These are phyloP conservation scores for Kurtzmaniella quercitrusa DNA, from an alignment of 1,139 yeast genomes.

Conservation along the genomic window DNA sequence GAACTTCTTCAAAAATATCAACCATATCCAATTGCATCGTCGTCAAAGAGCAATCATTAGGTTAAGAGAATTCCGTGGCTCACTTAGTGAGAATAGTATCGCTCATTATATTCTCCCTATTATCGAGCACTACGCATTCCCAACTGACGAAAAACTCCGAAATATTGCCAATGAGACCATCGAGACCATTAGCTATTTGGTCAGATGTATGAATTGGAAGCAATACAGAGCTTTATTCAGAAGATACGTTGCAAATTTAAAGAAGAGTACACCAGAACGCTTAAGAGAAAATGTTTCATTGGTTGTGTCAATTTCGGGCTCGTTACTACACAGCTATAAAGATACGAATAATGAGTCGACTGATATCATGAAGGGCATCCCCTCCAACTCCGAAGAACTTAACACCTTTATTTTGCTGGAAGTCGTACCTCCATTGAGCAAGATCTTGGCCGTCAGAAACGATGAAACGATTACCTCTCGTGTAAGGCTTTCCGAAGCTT, in stretches of 20 bases:
- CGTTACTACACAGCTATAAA: conserved; percentile 31
- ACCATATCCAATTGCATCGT: conserved; percentile 82
- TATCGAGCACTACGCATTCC: conserved; percentile 69
- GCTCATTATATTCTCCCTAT: conserved; percentile 83
- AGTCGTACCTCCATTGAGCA: conserved; percentile 59
- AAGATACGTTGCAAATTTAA: conserved; percentile 61
- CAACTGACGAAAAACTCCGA: conserved; percentile 57
- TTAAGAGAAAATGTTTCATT: conserved; percentile 61
- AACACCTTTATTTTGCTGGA: conserved; percentile 55
- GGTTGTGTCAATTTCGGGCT: conserved; percentile 59
- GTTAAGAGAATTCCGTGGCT: conserved; percentile 36
- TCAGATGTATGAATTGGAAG: conserved; percentile 65
- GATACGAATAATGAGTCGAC: conserved; percentile 11
- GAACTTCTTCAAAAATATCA: conserved; percentile 75
- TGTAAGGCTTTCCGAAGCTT: conserved; percentile 78
- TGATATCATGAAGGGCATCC: conserved; percentile 23
- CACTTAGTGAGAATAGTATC: conserved; percentile 55
- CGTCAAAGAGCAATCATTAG: conserved; percentile 79
- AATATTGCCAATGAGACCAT: conserved; percentile 75
- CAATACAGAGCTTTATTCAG: conserved; percentile 75
- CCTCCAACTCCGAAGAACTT: conserved; percentile 39
- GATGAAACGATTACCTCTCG: conserved; percentile 76
- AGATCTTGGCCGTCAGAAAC: conserved; percentile 57
- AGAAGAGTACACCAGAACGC: conserved; percentile 41
- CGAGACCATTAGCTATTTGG: conserved; percentile 56